phyloP scores from a whole-genome alignment of 352 stramenopile genomes.

The Pythium brassicae region DNA sequence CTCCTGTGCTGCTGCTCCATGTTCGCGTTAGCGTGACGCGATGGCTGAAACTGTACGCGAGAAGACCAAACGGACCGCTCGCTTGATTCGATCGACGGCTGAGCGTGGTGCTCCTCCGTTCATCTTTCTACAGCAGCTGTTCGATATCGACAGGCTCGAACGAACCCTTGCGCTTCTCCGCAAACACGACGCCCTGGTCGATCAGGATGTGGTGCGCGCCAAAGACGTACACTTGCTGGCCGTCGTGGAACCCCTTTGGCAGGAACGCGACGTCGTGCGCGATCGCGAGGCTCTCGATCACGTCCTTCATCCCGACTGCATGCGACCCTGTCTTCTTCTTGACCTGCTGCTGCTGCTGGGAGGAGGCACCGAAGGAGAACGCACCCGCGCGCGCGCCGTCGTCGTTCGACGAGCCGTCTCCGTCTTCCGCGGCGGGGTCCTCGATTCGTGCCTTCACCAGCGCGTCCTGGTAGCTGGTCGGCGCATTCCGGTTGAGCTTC shows the following conservation, averaged over 20 bases:
- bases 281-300: slow-evolving; percentile 80
- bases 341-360: neutral
- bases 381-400: slow-evolving; percentile 3
- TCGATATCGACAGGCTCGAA: slow-evolving; percentile 79
- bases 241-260: slow-evolving; percentile 70
- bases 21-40: too few relatives aligned
- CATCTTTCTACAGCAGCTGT: slow-evolving; percentile 38
- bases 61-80: too few relatives aligned
- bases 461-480: slow-evolving; percentile 72
- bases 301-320: slow-evolving; percentile 71
- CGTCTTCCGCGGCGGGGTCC: slow-evolving; percentile 12
- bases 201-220: slow-evolving; percentile 81
- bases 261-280: slow-evolving; percentile 78
- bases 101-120: too few relatives aligned
- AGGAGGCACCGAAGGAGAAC: neutral
- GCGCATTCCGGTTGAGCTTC: slow-evolving; percentile 41
- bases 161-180: slow-evolving; percentile 52
- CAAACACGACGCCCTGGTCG: slow-evolving; percentile 78
- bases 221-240: slow-evolving; percentile 78
- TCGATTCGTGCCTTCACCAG: slow-evolving; percentile 43
- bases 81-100: too few relatives aligned
- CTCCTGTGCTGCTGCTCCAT: too few relatives aligned
- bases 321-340: slow-evolving; percentile 20
- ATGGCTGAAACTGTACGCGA: neutral
- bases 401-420: slow-evolving; percentile 11